phyloP scores from a whole-genome alignment of 1,284 basidiomycete genomes.

The Pulveroboletus sp. region DNA sequence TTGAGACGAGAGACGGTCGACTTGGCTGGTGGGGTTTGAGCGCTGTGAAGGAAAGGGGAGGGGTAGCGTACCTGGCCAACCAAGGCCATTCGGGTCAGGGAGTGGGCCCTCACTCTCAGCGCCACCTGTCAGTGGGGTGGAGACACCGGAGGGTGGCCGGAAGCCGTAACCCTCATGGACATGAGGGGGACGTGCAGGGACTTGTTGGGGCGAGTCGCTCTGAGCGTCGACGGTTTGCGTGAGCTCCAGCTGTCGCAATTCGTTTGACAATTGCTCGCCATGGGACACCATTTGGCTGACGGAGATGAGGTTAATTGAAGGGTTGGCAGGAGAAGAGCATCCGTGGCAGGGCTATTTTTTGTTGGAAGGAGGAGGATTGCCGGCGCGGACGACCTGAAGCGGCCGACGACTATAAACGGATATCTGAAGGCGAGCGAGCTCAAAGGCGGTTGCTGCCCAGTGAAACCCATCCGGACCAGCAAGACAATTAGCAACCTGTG shows the following conservation, averaged over 20 bases:
- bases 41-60: conserved; percentile 5
- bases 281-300: conserved; percentile 18
- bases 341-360: not conserved
- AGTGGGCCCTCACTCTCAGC: conserved; percentile 43
- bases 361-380: not conserved
- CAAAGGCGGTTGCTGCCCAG: not conserved
- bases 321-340: not conserved
- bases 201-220: conserved; percentile 14
- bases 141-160: conserved; percentile 59
- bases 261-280: conserved; percentile 23
- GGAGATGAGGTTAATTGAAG: not conserved
- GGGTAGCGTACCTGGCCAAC: conserved; percentile 79
- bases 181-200: conserved; percentile 29
- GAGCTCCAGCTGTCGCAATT: conserved; percentile 23
- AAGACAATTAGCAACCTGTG: conserved; percentile 20
- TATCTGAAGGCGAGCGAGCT: conserved; percentile 19
- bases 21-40: conserved; percentile 59
- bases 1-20: conserved; percentile 84
- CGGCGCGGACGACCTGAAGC: not conserved
- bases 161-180: conserved; percentile 80
- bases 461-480: conserved; percentile 1
- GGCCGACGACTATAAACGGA: conserved; percentile 17
- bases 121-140: conserved; percentile 51
- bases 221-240: not conserved
- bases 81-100: conserved; percentile 84